These are phyloP conservation scores for Blastocystis sp. DNA, from an alignment of 352 stramenopile genomes.

Conservation along the genomic window DNA sequence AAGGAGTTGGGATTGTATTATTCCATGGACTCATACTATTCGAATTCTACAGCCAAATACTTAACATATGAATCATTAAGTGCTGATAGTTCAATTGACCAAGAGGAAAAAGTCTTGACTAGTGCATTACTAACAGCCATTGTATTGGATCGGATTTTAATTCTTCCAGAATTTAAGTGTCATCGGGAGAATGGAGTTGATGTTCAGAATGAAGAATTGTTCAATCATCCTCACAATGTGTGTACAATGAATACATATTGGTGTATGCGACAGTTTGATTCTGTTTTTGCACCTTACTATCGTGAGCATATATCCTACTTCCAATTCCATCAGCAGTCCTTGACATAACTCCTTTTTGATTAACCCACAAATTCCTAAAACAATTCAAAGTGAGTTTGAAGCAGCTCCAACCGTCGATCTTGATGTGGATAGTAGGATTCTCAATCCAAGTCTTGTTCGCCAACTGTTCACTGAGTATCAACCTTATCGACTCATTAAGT, in stretches of 20 bases:
- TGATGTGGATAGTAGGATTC: background rate
- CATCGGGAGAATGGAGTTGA: background rate
- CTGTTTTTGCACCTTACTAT: background rate
- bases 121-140: background rate
- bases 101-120: slow-evolving; percentile 7
- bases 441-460: background rate
- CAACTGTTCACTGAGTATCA: background rate
- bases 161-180: slow-evolving; percentile 48
- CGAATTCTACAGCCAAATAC: background rate
- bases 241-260: slow-evolving; percentile 66
- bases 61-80: slow-evolving; percentile 35
- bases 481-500: background rate
- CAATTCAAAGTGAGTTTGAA: background rate
- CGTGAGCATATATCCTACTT: slow-evolving; percentile 63
- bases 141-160: slow-evolving; percentile 46
- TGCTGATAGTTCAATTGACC: background rate
- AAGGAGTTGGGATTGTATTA: slow-evolving; percentile 59
- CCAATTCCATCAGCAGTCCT: background rate
- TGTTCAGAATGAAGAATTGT: background rate
- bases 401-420: background rate
- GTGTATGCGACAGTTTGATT: slow-evolving; percentile 60
- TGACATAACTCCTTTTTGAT: slow-evolving; percentile 10
- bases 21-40: slow-evolving; percentile 30
- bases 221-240: background rate
- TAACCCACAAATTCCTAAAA: slow-evolving; percentile 2